These are phyloP conservation scores for Dendrostoma leiphaemia DNA, from an alignment of 2,329 filamentous ascomycete genomes.

Conservation along the genomic window DNA sequence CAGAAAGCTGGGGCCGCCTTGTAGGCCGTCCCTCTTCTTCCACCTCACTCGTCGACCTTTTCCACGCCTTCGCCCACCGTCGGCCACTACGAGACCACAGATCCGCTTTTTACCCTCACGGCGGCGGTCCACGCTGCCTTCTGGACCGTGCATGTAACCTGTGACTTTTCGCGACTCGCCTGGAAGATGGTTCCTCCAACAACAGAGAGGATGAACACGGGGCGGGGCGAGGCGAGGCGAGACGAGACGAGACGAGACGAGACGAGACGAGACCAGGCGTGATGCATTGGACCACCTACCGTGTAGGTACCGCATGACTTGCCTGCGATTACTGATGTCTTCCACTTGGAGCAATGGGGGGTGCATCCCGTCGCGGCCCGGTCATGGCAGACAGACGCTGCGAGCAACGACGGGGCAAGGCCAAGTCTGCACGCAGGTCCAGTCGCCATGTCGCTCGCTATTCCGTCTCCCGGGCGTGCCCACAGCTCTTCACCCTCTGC, in stretches of 20 bases:
- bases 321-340: too few species aligned
- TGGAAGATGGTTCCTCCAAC: constrained; percentile 3
- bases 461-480: background rate
- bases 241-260: too few species aligned
- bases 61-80: too few species aligned
- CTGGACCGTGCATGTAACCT: constrained; percentile 1
- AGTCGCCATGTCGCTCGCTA: background rate
- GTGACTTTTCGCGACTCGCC: background rate
- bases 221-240: background rate
- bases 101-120: constrained; percentile 6
- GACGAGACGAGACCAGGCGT: too few species aligned
- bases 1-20: background rate
- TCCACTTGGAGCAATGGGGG: too few species aligned
- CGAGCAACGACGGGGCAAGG: too few species aligned
- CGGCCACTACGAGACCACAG: constrained; percentile 1
- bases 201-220: too few species aligned
- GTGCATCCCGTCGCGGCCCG: background rate
- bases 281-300: too few species aligned
- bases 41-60: constrained; percentile 14
- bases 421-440: too few species aligned
- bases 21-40: background rate
- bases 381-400: background rate
- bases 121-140: too few species aligned
- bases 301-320: too few species aligned
- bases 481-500: background rate